Percentiles rank a stretch among this genome's conserved stretches.
Evolutionary conservation across 2,329 filamentous ascomycete species (phyloP).

Genomic region (Beauveria varroae): DNA sequence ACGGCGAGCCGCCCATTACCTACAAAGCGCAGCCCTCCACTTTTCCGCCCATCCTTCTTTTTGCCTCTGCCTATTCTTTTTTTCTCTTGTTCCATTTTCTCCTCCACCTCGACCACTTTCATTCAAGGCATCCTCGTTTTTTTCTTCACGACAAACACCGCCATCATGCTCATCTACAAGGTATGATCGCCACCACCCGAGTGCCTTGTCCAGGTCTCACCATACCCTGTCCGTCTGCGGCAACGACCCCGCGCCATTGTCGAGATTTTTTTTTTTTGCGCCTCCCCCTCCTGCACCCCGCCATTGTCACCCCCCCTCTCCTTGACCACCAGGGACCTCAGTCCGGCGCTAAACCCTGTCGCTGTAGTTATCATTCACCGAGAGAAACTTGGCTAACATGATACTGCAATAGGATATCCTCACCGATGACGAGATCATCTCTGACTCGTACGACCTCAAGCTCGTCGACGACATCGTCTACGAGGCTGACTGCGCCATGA

Average conservation of each 20-base stretch:
- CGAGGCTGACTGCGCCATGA: constrained; percentile 89
- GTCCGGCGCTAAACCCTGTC: not conserved
- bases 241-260: not conserved
- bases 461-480: constrained; percentile 72
- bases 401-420: constrained; percentile 63
- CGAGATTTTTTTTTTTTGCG: constrained; percentile 1
- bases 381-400: not conserved
- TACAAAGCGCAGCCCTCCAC: constrained; percentile 2
- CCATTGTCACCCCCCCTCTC: not conserved
- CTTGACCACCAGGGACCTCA: not conserved
- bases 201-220: not conserved
- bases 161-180: constrained; percentile 12
- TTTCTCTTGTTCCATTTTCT: not conserved
- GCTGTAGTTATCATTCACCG: not conserved
- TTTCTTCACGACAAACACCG: constrained; percentile 6
- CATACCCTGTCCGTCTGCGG: not conserved
- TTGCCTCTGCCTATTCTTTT: not conserved
- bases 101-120: constrained; percentile 4
- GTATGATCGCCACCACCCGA: not conserved
- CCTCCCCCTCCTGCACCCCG: constrained; percentile 8
- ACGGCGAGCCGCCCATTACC: not conserved
- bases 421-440: constrained; percentile 91
- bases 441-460: constrained; percentile 84
- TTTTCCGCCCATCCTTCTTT: constrained; percentile 2
- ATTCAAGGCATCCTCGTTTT: not conserved